Evolutionary conservation across 345 rosid genomes (phyloP).

Genomic region (Triadica sebifera): DNA sequence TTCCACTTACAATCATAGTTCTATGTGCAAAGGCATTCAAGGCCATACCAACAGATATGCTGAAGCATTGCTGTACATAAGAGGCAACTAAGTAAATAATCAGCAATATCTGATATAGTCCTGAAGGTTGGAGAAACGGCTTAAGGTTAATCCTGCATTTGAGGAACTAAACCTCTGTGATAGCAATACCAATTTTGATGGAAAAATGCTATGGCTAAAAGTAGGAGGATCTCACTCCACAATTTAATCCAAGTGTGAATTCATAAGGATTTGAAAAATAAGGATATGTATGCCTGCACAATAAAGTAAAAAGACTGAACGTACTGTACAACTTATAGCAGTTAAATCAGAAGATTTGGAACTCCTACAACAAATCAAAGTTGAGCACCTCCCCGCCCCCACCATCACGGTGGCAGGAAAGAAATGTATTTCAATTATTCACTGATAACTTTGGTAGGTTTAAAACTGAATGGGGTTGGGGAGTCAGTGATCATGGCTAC

Average conservation of each 20-base stretch:
- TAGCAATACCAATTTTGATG: not conserved
- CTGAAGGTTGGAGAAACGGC: not conserved
- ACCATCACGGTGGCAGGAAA: too few species aligned
- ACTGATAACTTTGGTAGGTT: not conserved
- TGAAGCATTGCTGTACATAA: not conserved
- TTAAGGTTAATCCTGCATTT: not conserved
- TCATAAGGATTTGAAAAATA: too few species aligned
- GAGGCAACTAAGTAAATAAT: not conserved
- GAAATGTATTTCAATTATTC: too few species aligned
- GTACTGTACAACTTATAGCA: not conserved
- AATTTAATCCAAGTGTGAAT: not conserved
- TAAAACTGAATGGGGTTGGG: not conserved
- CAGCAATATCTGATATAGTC: not conserved
- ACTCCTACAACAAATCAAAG: not conserved
- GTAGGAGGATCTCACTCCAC: not conserved
- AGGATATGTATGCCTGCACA: too few species aligned
- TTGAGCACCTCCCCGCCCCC: too few species aligned
- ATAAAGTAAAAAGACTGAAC: too few species aligned
- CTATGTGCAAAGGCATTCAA: not conserved
- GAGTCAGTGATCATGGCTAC: not conserved
- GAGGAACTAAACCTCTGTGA: not conserved
- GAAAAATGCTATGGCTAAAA: too few species aligned
- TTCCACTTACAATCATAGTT: not conserved
- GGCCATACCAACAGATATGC: not conserved
- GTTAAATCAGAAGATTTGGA: not conserved